These are phyloP conservation scores for Pseudozyma flocculosa DNA, from an alignment of 1,284 basidiomycete genomes.

Conservation along the genomic window DNA sequence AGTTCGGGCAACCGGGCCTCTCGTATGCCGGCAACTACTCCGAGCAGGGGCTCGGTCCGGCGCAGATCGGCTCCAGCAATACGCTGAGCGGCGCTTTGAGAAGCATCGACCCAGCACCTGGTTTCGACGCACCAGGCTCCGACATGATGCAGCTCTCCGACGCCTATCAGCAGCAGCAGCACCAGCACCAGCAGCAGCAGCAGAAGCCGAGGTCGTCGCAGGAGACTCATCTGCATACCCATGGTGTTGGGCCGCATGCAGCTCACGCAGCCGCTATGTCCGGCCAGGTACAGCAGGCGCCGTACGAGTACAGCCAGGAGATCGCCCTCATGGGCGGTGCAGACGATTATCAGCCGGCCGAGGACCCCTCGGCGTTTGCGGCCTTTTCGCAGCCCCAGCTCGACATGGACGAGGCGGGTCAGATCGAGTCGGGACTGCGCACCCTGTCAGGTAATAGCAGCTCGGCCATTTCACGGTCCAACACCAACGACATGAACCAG, in stretches of 20 bases:
- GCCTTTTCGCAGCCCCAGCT: slow-evolving; percentile 1
- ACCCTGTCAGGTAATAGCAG: too few relatives aligned
- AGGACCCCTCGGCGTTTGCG: slow-evolving; percentile 1
- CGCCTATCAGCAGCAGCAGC: slow-evolving; percentile 3
- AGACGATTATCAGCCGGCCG: slow-evolving; percentile 1
- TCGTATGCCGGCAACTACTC: not conserved
- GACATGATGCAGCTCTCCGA: not conserved
- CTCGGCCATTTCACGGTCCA: too few relatives aligned
- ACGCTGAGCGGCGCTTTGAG: too few relatives aligned
- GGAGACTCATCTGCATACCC: too few relatives aligned
- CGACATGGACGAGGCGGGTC: not conserved
- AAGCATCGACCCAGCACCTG: too few relatives aligned
- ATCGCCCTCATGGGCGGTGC: not conserved
- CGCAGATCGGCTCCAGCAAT: too few relatives aligned
- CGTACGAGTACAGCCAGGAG: not conserved
- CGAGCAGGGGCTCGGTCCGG: slow-evolving; percentile 1
- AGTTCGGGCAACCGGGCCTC: too few relatives aligned
- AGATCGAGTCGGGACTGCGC: not conserved
- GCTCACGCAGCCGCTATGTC: not conserved
- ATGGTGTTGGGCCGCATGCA: not conserved
- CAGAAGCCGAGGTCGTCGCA: too few relatives aligned
- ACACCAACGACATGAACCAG: too few relatives aligned
- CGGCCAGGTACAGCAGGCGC: slow-evolving; percentile 1
- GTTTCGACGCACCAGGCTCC: too few relatives aligned
- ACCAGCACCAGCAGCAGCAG: not conserved